A percentile compares a stretch with the other conserved stretches of the same genome.
phyloP scores from a whole-genome alignment of 805 yeast species.

The Pichia sporocuriosa region DNA sequence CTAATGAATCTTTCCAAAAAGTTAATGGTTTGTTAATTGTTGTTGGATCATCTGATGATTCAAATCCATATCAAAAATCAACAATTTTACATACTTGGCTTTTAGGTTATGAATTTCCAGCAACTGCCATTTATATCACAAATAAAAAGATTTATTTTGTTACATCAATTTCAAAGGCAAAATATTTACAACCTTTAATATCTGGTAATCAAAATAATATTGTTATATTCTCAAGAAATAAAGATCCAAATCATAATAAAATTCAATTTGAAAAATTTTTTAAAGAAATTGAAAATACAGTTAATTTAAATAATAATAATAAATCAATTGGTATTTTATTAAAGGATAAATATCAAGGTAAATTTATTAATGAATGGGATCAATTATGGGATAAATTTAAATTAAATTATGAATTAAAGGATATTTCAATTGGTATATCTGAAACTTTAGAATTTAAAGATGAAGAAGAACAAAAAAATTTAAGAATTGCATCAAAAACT shows the following conservation, averaged over 20 bases:
- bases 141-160: slow-evolving; percentile 54
- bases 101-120: slow-evolving; percentile 93
- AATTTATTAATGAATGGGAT: slow-evolving; percentile 78
- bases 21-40: slow-evolving; percentile 54
- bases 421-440: slow-evolving; percentile 48
- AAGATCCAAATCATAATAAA: slow-evolving; percentile 72
- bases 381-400: slow-evolving; percentile 31
- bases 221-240: slow-evolving; percentile 66
- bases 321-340: slow-evolving; percentile 58
- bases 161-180: slow-evolving; percentile 81
- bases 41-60: slow-evolving; percentile 82
- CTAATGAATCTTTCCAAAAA: slow-evolving; percentile 32
- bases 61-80: slow-evolving; percentile 83
- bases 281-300: slow-evolving; percentile 37
- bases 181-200: slow-evolving; percentile 58
- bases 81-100: slow-evolving; percentile 87
- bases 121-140: slow-evolving; percentile 66
- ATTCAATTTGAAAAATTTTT: slow-evolving; percentile 55
- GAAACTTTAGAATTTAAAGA: slow-evolving; percentile 69
- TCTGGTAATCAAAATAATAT: slow-evolving; percentile 30
- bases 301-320: slow-evolving; percentile 22
- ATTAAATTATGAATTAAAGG: slow-evolving; percentile 39
- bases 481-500: slow-evolving; percentile 68
- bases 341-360: slow-evolving; percentile 77
- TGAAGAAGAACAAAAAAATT: slow-evolving; percentile 59